Base-by-base conservation (phyloP, 495 filamentous ascomycete species). In the Penicillium bovifimosum region DNA sequence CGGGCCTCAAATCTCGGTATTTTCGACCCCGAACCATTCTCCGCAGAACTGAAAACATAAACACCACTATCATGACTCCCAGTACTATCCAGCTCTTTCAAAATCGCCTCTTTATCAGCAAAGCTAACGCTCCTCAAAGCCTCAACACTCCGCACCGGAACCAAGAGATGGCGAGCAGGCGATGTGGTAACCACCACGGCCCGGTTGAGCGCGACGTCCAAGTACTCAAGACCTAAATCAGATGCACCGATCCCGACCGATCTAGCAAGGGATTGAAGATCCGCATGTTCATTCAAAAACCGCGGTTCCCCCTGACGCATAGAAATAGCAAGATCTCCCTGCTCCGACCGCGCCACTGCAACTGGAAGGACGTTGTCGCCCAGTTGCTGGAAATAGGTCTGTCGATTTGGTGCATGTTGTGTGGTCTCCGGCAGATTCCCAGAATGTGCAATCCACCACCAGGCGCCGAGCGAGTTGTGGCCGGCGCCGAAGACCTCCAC, bases 381-480 rank as follows among this genome's bases (percentile, higher is more conserved):
- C 5, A 58, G 44, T 35, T 58, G 27, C 31, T 58, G 55, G 11
- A 54, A 27, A 24, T 53, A 53, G 2, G 17, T 27, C 11, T 31
- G 8, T 20, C 26, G 6, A 11, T 0, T 0, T 28, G 39, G 10
- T 0, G 31, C 8, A 6, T 31, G 10, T 16, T 28, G 13, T 17
- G n/a, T 4, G 26, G 34, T 34, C 13, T 18, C 6, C 10, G 24
- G 31, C 31, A 50, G n/a, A 9, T 55, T 36, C 13, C 52, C 52
- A 1, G 56, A 51, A 20, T 43, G 13, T n/a, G 36, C 52, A 18
- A 59, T 59, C 41, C 47, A 50, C 56, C 56, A 59, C 56, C 52
- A 59, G 3, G 56, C 56, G 31, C 52, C 56, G 42, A 59, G 52
- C 3, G 56, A 51, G 16, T 59, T 59, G 24, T 59, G 56, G 13